phyloP scores from a whole-genome alignment of 495 filamentous ascomycete genomes.

The Talaromyces adpressus region DNA sequence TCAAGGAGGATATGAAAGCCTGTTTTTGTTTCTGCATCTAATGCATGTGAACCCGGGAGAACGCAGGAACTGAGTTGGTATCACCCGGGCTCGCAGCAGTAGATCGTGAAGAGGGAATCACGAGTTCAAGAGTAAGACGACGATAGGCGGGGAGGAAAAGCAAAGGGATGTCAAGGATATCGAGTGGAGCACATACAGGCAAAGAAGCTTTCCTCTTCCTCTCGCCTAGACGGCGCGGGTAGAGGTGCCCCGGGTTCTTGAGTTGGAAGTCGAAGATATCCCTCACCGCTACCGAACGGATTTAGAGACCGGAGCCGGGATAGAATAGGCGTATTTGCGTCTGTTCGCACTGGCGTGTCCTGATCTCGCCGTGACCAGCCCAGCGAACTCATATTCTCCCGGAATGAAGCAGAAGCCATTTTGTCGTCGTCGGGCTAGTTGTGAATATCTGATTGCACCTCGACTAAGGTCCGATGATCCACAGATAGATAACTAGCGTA shows the following conservation, averaged over 20 bases:
- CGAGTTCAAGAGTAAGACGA: constrained; percentile 6
- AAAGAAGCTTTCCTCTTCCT: constrained; percentile 95
- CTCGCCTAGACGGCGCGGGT: constrained; percentile 74
- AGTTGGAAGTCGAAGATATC: constrained; percentile 89
- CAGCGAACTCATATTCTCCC: constrained; percentile 87
- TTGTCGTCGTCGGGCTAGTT: background rate
- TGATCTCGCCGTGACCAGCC: constrained; percentile 88
- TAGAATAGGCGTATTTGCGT: constrained; percentile 63
- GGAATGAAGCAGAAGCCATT: constrained; percentile 89
- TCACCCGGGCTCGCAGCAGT: constrained; percentile 29
- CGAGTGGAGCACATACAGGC: constrained; percentile 64
- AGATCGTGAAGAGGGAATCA: constrained; percentile 12
- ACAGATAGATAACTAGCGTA: background rate
- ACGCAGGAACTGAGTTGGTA: constrained; percentile 33
- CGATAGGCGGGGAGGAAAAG: background rate
- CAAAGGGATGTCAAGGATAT: background rate
- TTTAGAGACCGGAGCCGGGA: constrained; percentile 80
- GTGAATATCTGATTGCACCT: background rate
- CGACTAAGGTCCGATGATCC: background rate
- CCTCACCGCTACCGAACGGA: constrained; percentile 72
- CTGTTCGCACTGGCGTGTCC: constrained; percentile 74
- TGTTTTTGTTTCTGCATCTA: constrained; percentile 13
- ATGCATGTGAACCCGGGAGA: constrained; percentile 20
- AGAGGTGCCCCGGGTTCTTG: constrained; percentile 82
- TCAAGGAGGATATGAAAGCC: constrained; percentile 7